Evolutionary conservation across 129 eudicot genomes (phyloP).

Genomic region (Calendula officinalis): DNA sequence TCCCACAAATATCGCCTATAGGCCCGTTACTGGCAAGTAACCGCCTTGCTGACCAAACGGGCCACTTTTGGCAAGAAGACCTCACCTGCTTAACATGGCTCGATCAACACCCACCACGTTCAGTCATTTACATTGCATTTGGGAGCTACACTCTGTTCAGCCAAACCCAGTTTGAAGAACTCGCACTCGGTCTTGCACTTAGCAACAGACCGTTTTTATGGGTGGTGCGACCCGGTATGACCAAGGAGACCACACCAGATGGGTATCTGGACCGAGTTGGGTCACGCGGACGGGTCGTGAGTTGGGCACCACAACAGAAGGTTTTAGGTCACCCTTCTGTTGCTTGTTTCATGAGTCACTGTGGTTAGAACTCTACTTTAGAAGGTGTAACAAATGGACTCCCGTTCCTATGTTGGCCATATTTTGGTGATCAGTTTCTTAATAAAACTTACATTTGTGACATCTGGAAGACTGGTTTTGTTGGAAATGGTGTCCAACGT

Average conservation of each 20-base stretch:
- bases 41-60: conserved; percentile 37
- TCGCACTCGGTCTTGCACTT: conserved; percentile 53
- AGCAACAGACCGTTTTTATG: conserved; percentile 45
- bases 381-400: conserved; percentile 56
- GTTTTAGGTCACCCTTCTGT: conserved; percentile 53
- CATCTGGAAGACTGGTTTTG: conserved; percentile 58
- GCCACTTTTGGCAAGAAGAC: conserved; percentile 55
- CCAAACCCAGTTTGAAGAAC: conserved; percentile 39
- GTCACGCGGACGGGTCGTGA: conserved; percentile 37
- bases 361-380: conserved; percentile 68
- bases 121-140: conserved; percentile 48
- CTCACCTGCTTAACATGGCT: conserved; percentile 49
- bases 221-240: conserved; percentile 46
- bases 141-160: conserved; percentile 50
- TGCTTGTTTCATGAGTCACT: conserved; percentile 57
- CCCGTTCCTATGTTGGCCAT: conserved; percentile 72
- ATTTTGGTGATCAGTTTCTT: conserved; percentile 53
- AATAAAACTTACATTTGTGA: conserved; percentile 52
- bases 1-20: conserved; percentile 33
- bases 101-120: conserved; percentile 34
- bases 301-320: conserved; percentile 64
- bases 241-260: conserved; percentile 1
- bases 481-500: no score
- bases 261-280: conserved; percentile 40
- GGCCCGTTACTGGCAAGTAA: conserved; percentile 53